phyloP scores from a whole-genome alignment of 1,284 basidiomycete genomes.

The Rhodotorula sp. region DNA sequence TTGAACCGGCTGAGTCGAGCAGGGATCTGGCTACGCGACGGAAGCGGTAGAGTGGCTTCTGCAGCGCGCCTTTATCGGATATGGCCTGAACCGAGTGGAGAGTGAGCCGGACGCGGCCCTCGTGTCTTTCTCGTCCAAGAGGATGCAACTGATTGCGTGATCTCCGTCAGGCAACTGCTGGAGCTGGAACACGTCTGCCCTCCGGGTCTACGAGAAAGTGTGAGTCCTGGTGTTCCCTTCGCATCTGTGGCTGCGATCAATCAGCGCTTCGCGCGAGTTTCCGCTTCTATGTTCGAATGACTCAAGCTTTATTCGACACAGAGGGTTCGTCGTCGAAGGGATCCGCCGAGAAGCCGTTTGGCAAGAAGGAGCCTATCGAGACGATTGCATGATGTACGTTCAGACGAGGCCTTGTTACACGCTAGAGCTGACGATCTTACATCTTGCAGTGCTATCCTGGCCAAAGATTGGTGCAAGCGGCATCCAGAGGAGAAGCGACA shows the following conservation, averaged over 20 bases:
- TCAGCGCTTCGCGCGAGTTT: no score
- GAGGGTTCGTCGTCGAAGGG: constrained; percentile 5
- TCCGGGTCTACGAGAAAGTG: not conserved
- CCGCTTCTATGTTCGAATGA: not conserved
- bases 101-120: not conserved
- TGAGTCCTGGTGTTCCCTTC: not conserved
- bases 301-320: not conserved
- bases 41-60: constrained; percentile 17
- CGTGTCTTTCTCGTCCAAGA: not conserved
- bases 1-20: not conserved
- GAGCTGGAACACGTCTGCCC: not conserved
- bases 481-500: not conserved
- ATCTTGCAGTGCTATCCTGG: not conserved
- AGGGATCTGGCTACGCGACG: constrained; percentile 8
- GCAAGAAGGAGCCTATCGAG: not conserved
- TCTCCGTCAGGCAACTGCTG: not conserved
- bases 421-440: no score
- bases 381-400: not conserved
- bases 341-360: not conserved
- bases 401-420: no score
- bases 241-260: no score
- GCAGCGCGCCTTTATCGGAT: constrained; percentile 11
- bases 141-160: not conserved
- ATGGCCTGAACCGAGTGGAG: not conserved
- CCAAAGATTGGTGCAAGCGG: not conserved